Evolutionary conservation across 805 yeast species (phyloP).

Genomic region (Hanseniaspora singularis): DNA sequence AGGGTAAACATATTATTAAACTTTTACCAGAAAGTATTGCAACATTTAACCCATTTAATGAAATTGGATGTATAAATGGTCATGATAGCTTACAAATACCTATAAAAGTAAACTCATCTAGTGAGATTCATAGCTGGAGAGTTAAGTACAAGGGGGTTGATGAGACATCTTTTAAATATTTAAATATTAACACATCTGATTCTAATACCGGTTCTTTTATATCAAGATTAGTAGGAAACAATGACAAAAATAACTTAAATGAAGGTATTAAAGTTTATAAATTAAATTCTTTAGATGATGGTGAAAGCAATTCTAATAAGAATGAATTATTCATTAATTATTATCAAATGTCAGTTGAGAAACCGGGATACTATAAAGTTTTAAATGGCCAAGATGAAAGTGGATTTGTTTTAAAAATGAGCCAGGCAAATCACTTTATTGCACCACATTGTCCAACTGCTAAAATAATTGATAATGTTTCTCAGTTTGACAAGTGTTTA

Average conservation of each 20-base stretch:
- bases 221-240: background rate
- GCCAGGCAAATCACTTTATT: constrained; percentile 50
- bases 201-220: background rate
- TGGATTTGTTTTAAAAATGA: constrained; percentile 47
- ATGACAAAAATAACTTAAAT: background rate
- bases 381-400: constrained; percentile 55
- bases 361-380: constrained; percentile 71
- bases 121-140: constrained; percentile 56
- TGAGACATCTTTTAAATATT: constrained; percentile 7
- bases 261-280: background rate
- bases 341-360: constrained; percentile 49
- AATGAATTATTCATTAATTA: constrained; percentile 43
- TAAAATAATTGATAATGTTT: constrained; percentile 27
- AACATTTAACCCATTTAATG: constrained; percentile 60
- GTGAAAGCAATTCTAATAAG: too few relatives aligned
- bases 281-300: background rate
- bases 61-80: constrained; percentile 47
- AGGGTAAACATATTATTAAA: constrained; percentile 75
- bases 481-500: constrained; percentile 44
- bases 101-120: constrained; percentile 66
- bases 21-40: constrained; percentile 88
- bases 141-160: constrained; percentile 48
- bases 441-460: constrained; percentile 67
- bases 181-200: constrained; percentile 12
- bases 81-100: constrained; percentile 39